Evolutionary conservation across 176 grass and related monocot genomes (phyloP), one percentile per base, ranked within the genome.

Genomic region (Triticum dicoccoides): DNA sequence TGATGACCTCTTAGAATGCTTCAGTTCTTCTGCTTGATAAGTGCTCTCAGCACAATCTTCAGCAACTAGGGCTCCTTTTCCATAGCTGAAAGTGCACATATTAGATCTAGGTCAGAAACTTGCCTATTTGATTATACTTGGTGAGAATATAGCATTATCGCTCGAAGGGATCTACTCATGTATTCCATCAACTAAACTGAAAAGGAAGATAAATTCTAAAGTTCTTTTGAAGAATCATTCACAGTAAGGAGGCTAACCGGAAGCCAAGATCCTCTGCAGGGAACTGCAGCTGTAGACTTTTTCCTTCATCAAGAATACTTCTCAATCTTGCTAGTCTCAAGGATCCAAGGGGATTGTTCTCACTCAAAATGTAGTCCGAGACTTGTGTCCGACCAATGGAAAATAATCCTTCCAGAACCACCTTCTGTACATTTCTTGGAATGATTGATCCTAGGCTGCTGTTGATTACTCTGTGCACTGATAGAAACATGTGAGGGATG

Each of bases 231-330:
- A 29, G 8, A 83, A 61, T 73, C 44, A 45, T 80, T 45, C 0
- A 6, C 17, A 80, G 23, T 76, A 69, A 33, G 17, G 15, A 17
- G 21, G 2, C 92, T 88, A 63, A 98, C 97, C 87, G 54, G 77
- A 98, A 98, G n/a, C 94, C 97, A 82, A 98, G 97, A 91, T 96
- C 97, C 77, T 98, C 93, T 37, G 93, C 91, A 79, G 94, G 97
- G 82, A 98, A 98, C 72, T 98, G 94, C n/a, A 98, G 90, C 73
- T 96, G 93, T 21, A 98, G 90, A 69, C 94, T 98, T 84, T 96
- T 94, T 24, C 97, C 97, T 91, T 96, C 93, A 82, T 92, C 90
- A 84, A 98, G 87, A 86, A 98, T 94, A 67, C 78, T 94, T 84
- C 87, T 96, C 67, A 98, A 52, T 84, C 89, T 96, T 83, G 81